Evolutionary conservation across 2,329 filamentous ascomycete genomes (phyloP).

Genomic region (Ciborinia camelliae): DNA sequence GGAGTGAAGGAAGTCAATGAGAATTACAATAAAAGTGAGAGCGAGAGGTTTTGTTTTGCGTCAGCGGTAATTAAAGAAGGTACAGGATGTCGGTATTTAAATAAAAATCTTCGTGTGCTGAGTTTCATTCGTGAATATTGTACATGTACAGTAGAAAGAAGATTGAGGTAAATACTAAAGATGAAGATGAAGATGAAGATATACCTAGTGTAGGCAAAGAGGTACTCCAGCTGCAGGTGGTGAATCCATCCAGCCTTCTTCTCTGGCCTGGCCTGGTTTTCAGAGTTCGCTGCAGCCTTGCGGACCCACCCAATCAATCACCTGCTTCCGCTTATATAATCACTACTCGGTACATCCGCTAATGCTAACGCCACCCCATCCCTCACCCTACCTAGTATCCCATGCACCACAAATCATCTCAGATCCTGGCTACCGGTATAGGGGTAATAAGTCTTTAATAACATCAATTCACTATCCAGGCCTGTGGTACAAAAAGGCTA

Average conservation of each 20-base stretch:
- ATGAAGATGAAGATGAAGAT: neutral
- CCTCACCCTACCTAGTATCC: too few species aligned
- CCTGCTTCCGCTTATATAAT: constrained; percentile 3
- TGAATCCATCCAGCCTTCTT: constrained; percentile 2
- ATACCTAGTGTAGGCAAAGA: neutral
- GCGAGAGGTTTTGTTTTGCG: too few species aligned
- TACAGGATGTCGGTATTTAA: constrained; percentile 8
- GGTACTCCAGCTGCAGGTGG: too few species aligned
- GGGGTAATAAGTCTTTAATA: neutral
- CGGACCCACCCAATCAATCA: constrained; percentile 8
- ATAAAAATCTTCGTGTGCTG: constrained; percentile 9
- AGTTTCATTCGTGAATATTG: constrained; percentile 4
- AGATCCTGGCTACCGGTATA: too few species aligned
- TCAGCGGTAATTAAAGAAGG: constrained; percentile 9
- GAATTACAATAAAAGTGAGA: constrained; percentile 5
- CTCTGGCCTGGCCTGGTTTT: constrained; percentile 4
- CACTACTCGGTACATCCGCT: neutral
- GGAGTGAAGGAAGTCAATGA: constrained; percentile 5
- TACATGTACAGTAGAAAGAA: constrained; percentile 10
- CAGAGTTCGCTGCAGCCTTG: constrained; percentile 7
- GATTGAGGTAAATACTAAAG: neutral
- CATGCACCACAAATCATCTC: constrained; percentile 11
- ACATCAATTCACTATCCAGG: constrained; percentile 9
- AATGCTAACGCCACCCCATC: too few species aligned
- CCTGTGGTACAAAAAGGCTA: neutral